These are phyloP conservation scores for Carex kokanica DNA, from an alignment of 176 grass and related monocot genomes.

Conservation along the genomic window DNA sequence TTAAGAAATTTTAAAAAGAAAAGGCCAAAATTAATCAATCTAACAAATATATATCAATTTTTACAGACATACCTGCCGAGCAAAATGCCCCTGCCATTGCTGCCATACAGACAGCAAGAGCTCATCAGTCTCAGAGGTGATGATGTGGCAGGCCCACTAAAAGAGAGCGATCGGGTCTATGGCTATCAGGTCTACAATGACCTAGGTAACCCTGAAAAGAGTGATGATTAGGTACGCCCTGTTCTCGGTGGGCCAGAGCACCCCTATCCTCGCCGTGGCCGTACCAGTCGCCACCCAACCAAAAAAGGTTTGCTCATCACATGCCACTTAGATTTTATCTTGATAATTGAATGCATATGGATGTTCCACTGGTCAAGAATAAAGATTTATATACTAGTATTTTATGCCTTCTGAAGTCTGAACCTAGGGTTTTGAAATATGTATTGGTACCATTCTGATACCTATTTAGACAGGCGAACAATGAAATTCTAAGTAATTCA, in stretches of 20 bases:
- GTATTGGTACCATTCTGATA: not conserved
- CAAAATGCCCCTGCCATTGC: constrained; percentile 57
- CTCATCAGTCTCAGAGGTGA: constrained; percentile 59
- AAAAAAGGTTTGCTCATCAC: constrained; percentile 26
- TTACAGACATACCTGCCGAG: constrained; percentile 67
- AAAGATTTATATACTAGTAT: not conserved
- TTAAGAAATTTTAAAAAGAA: not conserved
- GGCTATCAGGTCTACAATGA: constrained; percentile 76
- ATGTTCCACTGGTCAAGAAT: not conserved
- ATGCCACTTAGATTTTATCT: not conserved
- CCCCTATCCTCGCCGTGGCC: constrained; percentile 80
- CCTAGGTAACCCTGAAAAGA: constrained; percentile 60
- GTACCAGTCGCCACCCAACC: constrained; percentile 46
- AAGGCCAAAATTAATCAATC: not conserved
- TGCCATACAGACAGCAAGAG: constrained; percentile 53
- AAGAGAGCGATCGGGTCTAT: constrained; percentile 78
- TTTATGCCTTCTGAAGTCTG: not conserved
- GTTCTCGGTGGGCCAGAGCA: constrained; percentile 63
- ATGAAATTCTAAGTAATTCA: not conserved
- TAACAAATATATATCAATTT: not conserved
- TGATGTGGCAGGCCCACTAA: constrained; percentile 29
- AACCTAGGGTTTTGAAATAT: not conserved
- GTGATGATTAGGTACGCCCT: constrained; percentile 28
- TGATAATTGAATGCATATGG: not conserved
- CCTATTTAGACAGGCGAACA: not conserved